These are phyloP conservation scores for Plantago coronopus DNA, from an alignment of 305 asterid genomes.

Conservation along the genomic window DNA sequence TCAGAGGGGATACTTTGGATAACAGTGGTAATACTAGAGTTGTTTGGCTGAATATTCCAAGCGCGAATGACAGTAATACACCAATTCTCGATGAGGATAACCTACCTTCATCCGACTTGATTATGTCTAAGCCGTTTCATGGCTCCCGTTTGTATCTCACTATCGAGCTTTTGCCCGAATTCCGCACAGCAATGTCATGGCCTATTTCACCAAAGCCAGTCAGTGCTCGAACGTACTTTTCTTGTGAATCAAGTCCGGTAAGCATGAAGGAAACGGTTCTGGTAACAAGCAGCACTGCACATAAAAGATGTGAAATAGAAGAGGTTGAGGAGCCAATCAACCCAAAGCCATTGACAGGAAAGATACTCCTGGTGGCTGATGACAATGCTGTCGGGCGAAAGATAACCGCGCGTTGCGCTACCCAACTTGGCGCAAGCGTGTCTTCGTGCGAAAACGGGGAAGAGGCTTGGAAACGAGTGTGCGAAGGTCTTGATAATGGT, in stretches of 20 bases:
- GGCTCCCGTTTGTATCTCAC: conserved; percentile 43
- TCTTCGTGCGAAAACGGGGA: conserved; percentile 38
- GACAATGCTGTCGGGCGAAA: conserved; percentile 34
- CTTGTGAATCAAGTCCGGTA: conserved; percentile 9
- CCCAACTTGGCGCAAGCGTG: conserved; percentile 35
- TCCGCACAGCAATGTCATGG: conserved; percentile 23
- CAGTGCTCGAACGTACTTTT: conserved; percentile 2
- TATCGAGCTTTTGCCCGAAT: conserved; percentile 42
- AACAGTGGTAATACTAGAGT: conserved; percentile 32
- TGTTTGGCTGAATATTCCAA: conserved; percentile 43
- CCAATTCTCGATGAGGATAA: conserved; percentile 33
- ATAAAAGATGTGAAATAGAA: conserved; percentile 17
- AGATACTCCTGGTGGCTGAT: conserved; percentile 39
- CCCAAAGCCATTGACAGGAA: conserved; percentile 35
- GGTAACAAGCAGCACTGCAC: background rate
- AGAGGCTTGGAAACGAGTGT: conserved; percentile 34
- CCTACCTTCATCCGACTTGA: conserved; percentile 37
- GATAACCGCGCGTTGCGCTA: conserved; percentile 28
- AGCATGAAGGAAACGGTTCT: conserved; percentile 12
- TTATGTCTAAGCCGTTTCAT: conserved; percentile 45
- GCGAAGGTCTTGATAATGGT: conserved; percentile 17
- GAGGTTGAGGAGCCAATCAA: conserved; percentile 18
- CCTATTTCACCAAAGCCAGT: conserved; percentile 18
- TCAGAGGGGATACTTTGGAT: conserved; percentile 38
- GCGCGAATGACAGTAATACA: conserved; percentile 1